Evolutionary conservation across 2,329 filamentous ascomycete species (phyloP), one percentile per base, ranked within the genome.

Genomic region (Elsinoe ampelina): DNA sequence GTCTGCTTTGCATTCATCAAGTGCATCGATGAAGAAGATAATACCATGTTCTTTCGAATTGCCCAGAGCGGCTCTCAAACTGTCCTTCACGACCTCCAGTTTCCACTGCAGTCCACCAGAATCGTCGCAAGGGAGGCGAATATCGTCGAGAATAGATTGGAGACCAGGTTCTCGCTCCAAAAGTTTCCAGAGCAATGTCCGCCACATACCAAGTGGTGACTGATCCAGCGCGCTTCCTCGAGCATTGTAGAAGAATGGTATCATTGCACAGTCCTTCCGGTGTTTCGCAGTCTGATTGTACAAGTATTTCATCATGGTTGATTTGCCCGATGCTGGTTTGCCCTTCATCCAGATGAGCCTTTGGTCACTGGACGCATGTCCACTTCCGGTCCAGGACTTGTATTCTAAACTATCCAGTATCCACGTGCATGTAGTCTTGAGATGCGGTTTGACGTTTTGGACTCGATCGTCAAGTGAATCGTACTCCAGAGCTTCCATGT

Each of bases 171-270:
- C 22, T 22, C 22, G 22, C 22, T 22, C 22, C 22, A 81, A 63
- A 0, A 82, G 63, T 36, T 82, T 77, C 1, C 67, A 59, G 0
- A 82, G 57, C 0, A 82, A 55, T 0, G 77, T 77, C 2, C 77
- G 70, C 59, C 79, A 80, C 64, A 82, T 71, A 0, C 80, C 79
- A 0, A 66, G 26, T 0, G 70, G 67, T 0, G 77, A 73, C 55
- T 68, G 77, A 47, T 82, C 76, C 7, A 77, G 62, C 4, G 65
- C 34, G 0, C 67, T 64, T 0, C 75, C 76, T 55, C 73, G 65
- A 0, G 75, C 75, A 56, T 78, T 74, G 67, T 79, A 79, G 67
- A 78, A 79, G 62, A 77, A 79, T 0, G 70, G 73, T 0, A 76
- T 57, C 0, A 73, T 59, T 0, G 66, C 42, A 0, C 59, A 57